Evolutionary conservation across 164 flowering plant species (phyloP), one percentile per base, ranked within the genome.

Genomic region (Tinospora cordifolia): DNA sequence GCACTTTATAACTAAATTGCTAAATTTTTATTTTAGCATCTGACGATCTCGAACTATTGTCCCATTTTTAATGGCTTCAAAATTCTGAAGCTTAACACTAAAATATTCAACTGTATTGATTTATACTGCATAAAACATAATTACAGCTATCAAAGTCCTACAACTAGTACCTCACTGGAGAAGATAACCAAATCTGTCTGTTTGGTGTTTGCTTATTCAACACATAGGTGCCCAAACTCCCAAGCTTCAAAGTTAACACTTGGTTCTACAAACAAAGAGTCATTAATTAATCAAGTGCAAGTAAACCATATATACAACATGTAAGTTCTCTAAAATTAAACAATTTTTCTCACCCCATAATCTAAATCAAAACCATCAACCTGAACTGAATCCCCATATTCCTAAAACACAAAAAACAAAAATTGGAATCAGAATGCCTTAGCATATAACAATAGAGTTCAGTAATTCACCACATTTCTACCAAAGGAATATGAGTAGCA

Each of bases 151-250:
- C 22, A 0, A 2, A 19, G n/a, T 21, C 9, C 22, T 63, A 17
- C 14, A 59, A 63, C 19, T n/a, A 59, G 47, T 89, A 91, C 98
- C 98, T 93, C 68, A 88, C 80, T 5, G 98, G 98, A 24, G 98
- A 94, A 51, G 98, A 94, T 79, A 94, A 71, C 97, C 97, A 94
- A 65, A 94, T 83, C 72, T 94, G 98, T 59, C 97, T 84, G 69
- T 94, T 92, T 65, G 98, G 97, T 7, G 97, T 86, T 75, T 94
- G 98, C 77, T 94, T 94, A 82, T 94, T 94, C 78, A 93, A 69
- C 58, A 92, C 97, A 78, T 89, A 92, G 2, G 97, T 94, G 62
- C 97, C 98, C 78, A 85, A 74, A 68, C 65, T 69, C 60, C 98
- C 98, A 24, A 94, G 88, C 77, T 87, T 91, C 71, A 93, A 44